Evolutionary conservation across 257 asterid species (phyloP).

Genomic region (Sherardia arvensis): DNA sequence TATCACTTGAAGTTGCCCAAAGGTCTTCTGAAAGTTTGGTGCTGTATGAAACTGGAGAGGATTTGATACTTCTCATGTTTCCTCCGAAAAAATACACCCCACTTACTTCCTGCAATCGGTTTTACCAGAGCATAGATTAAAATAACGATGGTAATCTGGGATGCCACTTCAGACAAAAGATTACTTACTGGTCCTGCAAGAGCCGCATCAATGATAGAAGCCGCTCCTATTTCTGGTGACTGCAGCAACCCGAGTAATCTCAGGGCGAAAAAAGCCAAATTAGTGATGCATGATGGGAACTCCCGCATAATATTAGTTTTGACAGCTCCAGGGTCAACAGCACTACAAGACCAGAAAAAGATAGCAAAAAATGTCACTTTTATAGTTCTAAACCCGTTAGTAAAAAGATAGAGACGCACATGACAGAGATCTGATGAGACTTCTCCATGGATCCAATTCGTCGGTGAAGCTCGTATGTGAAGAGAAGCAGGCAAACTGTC

Average conservation of each 20-base stretch:
- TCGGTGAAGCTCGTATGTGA: slow-evolving; percentile 82
- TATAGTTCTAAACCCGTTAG: background rate
- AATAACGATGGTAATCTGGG: background rate
- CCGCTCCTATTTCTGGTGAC: slow-evolving; percentile 49
- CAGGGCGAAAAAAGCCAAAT: slow-evolving; percentile 34
- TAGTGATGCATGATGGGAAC: slow-evolving; percentile 46
- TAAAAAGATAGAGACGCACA: slow-evolving; percentile 30
- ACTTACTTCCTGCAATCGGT: slow-evolving; percentile 48
- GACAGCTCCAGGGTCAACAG: slow-evolving; percentile 88
- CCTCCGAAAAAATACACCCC: slow-evolving; percentile 90
- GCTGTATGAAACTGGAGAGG: slow-evolving; percentile 57
- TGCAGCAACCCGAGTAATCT: slow-evolving; percentile 62
- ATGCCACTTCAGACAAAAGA: background rate
- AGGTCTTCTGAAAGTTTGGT: slow-evolving; percentile 49
- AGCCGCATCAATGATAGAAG: slow-evolving; percentile 68
- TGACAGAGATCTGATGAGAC: slow-evolving; percentile 49
- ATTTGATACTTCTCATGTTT: slow-evolving; percentile 43
- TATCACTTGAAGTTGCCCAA: slow-evolving; percentile 56
- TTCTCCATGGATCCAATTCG: slow-evolving; percentile 38
- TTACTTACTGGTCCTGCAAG: slow-evolving; percentile 71
- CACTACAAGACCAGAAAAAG: slow-evolving; percentile 29
- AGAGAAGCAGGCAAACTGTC: slow-evolving; percentile 70
- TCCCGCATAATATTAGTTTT: slow-evolving; percentile 82
- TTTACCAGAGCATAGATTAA: background rate
- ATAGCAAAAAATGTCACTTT: background rate